Evolutionary conservation across 2,329 filamentous ascomycete species (phyloP), one percentile per base, ranked within the genome.

Genomic region (Ophiostoma montium): DNA sequence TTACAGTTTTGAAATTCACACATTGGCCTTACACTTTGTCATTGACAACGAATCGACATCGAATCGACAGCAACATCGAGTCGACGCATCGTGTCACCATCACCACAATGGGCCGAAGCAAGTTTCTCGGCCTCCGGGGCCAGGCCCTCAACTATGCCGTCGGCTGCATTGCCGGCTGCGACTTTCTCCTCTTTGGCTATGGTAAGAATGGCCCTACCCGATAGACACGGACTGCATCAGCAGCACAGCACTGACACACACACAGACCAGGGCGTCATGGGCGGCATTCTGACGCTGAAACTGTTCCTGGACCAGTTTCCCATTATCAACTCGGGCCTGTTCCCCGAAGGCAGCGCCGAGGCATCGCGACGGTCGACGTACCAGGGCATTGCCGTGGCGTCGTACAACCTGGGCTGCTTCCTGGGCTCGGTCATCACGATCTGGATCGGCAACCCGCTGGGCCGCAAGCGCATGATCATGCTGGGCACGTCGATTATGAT

Each of bases 241-340:
- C 16, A 42, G n/a, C 15, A 33, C 21, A 35, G 23, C 12, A 33
- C 46, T 47, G 11, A 47, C 16, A 16, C 3, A 15, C 3, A 15
- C 9, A 18, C 16, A 80, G 83, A 86, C 62, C 81, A 84, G 63
- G 80, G 83, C 59, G 81, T 86, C 10, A 87, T 85, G 72, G 84
- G 81, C 42, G 80, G 80, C 50, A 78, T 90, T 54, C 67, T 90
- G 50, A 86, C 82, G 3, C 72, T 89, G 58, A 65, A 72, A 18
- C 70, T 71, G 10, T 86, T 84, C 57, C 66, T 78, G 2, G 57
- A 62, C 2, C 63, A 66, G 15, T 80, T 80, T 54, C 76, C 75
- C 0, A 59, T 67, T 35, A 75, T 77, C 53, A 71, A 78, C 57
- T 68, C 73, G 5, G 60, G 65, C 12, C 27, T 23, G 11, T 52